phyloP scores from a whole-genome alignment of 805 yeast genomes.

The Pichia cabralensis region DNA sequence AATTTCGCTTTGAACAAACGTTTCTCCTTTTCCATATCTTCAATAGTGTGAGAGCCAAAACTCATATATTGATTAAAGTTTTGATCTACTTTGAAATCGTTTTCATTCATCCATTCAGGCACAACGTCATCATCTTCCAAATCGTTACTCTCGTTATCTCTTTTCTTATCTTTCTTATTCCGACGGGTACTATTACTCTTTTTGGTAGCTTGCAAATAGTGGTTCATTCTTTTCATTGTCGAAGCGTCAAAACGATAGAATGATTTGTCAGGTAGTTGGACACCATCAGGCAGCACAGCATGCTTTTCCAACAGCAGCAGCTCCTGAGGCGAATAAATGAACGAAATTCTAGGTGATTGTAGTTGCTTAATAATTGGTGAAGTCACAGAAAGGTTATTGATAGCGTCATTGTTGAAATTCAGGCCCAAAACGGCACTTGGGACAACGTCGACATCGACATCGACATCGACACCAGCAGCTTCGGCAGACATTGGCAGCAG shows the following conservation, averaged over 20 bases:
- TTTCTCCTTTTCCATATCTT: conserved; percentile 24
- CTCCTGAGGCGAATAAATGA: conserved; percentile 13
- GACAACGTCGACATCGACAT: too few relatives aligned
- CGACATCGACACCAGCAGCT: too few relatives aligned
- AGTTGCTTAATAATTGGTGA: too few relatives aligned
- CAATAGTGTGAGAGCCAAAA: conserved; percentile 19
- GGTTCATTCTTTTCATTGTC: conserved; percentile 3
- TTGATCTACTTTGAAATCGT: conserved; percentile 24
- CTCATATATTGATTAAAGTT: conserved; percentile 18
- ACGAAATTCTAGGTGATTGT: too few relatives aligned
- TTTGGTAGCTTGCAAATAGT: conserved; percentile 1
- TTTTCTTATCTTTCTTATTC: conserved; percentile 1
- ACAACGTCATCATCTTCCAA: conserved; percentile 9
- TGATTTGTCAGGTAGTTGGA: conserved; percentile 13
- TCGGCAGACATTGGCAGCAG: too few relatives aligned
- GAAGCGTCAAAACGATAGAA: conserved; percentile 21
- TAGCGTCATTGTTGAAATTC: too few relatives aligned
- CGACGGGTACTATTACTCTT: background rate
- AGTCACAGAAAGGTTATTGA: too few relatives aligned
- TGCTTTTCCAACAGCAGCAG: conserved; percentile 8
- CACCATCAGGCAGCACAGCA: conserved; percentile 13
- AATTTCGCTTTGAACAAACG: too few relatives aligned
- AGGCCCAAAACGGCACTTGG: too few relatives aligned
- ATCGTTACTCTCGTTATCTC: background rate
- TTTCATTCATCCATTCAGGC: conserved; percentile 26